These are phyloP conservation scores for Macrolepiota dolichaula DNA, from an alignment of 768 basidiomycete genomes.

Conservation along the genomic window DNA sequence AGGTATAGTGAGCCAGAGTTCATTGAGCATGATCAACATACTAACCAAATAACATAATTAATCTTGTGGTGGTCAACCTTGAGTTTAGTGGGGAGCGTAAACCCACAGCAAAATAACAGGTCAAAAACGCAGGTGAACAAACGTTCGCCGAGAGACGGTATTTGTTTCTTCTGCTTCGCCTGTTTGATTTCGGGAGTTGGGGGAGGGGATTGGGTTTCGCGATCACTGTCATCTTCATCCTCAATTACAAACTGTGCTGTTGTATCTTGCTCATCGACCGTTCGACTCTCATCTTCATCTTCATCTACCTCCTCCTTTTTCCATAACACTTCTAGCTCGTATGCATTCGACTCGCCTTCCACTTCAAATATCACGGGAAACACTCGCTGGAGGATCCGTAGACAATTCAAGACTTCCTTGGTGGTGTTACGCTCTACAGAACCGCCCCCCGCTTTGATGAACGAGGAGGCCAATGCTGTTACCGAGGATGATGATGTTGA, in stretches of 20 bases:
- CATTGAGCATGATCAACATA: conserved; percentile 6
- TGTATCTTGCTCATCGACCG: conserved; percentile 21
- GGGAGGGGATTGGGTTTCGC: conserved; percentile 25
- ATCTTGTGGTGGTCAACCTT: conserved; percentile 81
- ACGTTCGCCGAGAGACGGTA: conserved; percentile 79
- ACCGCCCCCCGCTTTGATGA: conserved; percentile 57
- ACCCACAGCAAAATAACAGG: conserved; percentile 90
- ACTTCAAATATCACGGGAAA: conserved; percentile 87
- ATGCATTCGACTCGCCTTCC: conserved; percentile 64
- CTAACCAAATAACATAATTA: conserved; percentile 86
- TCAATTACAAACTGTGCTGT: conserved; percentile 81
- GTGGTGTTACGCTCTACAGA: conserved; percentile 62
- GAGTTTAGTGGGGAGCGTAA: conserved; percentile 78
- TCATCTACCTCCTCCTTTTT: conserved; percentile 54
- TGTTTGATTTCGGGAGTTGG: conserved; percentile 15
- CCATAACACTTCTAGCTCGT: conserved; percentile 86
- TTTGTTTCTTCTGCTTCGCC: conserved; percentile 34
- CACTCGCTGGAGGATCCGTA: conserved; percentile 86
- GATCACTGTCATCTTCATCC: conserved; percentile 63
- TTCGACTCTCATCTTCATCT: conserved; percentile 18
- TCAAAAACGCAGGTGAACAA: conserved; percentile 81
- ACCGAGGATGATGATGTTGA: conserved; percentile 52
- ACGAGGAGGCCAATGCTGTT: conserved; percentile 63
- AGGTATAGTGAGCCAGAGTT: conserved; percentile 7
- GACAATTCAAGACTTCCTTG: conserved; percentile 86